Evolutionary conservation across 1,284 basidiomycete species (phyloP).

Genomic region (Cerioporus squamosus): DNA sequence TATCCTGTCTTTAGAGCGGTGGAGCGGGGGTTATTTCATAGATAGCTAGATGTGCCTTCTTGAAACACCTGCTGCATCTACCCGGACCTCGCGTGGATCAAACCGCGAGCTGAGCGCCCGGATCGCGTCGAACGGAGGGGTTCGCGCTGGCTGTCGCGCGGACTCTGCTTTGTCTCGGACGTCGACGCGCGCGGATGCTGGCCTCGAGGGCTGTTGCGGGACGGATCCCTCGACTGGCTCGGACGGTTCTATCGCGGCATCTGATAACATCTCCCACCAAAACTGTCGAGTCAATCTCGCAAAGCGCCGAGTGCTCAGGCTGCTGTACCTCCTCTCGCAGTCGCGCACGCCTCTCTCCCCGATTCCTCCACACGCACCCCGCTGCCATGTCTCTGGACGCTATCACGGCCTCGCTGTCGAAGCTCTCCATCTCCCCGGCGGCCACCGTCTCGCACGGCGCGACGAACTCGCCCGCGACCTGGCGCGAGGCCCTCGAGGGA

Average conservation of each 20-base stretch:
- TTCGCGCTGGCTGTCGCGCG: not conserved
- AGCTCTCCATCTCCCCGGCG: slow-evolving; percentile 57
- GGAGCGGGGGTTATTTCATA: too few relatives aligned
- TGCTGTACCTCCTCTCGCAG: not conserved
- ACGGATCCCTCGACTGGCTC: slow-evolving; percentile 21
- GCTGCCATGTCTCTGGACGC: slow-evolving; percentile 38
- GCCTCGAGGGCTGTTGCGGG: slow-evolving; percentile 18
- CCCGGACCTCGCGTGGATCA: slow-evolving; percentile 14
- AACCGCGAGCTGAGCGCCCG: slow-evolving; percentile 16
- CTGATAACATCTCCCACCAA: slow-evolving; percentile 36
- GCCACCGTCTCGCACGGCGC: slow-evolving; percentile 56
- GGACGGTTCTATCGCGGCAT: slow-evolving; percentile 28
- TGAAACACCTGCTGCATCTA: too few relatives aligned
- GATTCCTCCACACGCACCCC: slow-evolving; percentile 2
- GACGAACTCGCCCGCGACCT: slow-evolving; percentile 66
- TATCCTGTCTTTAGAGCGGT: slow-evolving; percentile 46
- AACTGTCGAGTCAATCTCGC: slow-evolving; percentile 38
- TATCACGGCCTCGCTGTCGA: slow-evolving; percentile 45
- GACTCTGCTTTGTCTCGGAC: not conserved
- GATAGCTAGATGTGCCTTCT: too few relatives aligned
- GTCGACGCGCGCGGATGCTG: slow-evolving; percentile 24
- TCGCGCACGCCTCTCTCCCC: not conserved
- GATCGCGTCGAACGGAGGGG: slow-evolving; percentile 16
- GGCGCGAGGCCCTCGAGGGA: slow-evolving; percentile 66
- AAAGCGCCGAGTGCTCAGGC: slow-evolving; percentile 22